A percentile compares a stretch with the other conserved stretches of the same genome.
Evolutionary conservation across 306 rosid species (phyloP).

Genomic region (Medicago lupulina): DNA sequence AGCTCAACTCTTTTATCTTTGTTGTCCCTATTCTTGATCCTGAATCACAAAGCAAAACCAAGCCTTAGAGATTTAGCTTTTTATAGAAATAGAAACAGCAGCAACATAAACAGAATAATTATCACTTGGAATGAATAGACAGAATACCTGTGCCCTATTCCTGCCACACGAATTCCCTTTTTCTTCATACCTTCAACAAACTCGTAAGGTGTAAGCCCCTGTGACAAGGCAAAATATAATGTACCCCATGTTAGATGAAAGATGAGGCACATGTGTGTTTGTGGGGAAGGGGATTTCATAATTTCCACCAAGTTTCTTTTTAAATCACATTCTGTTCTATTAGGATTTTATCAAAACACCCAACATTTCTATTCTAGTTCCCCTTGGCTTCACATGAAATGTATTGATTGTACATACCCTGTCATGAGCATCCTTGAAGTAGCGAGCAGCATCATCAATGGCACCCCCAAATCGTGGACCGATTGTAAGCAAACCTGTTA

Average conservation of each 20-base stretch:
- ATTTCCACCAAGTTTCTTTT: background rate
- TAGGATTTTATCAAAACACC: constrained; percentile 10
- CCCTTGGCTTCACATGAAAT: constrained; percentile 24
- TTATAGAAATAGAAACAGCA: constrained; percentile 19
- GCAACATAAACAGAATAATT: constrained; percentile 28
- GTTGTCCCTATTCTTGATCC: constrained; percentile 99
- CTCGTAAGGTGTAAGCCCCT: constrained; percentile 91
- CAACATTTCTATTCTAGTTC: constrained; percentile 17
- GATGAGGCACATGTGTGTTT: constrained; percentile 8
- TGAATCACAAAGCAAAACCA: constrained; percentile 53
- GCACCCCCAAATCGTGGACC: constrained; percentile 99
- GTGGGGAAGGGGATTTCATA: constrained; percentile 8
- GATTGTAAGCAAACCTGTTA: constrained; percentile 94
- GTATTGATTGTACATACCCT: constrained; percentile 67
- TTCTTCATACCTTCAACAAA: constrained; percentile 95
- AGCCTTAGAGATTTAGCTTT: constrained; percentile 26
- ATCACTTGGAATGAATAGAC: constrained; percentile 24
- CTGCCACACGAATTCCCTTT: constrained; percentile 98
- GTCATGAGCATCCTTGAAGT: constrained; percentile 97
- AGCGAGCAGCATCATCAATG: constrained; percentile 98
- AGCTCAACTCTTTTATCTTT: constrained; percentile 97
- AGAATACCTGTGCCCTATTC: constrained; percentile 94
- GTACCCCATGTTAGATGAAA: constrained; percentile 34
- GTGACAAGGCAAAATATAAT: constrained; percentile 51
- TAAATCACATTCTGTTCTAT: background rate